Evolutionary conservation across 2,329 filamentous ascomycete species (phyloP).

Genomic region (Aspergillus sp.): DNA sequence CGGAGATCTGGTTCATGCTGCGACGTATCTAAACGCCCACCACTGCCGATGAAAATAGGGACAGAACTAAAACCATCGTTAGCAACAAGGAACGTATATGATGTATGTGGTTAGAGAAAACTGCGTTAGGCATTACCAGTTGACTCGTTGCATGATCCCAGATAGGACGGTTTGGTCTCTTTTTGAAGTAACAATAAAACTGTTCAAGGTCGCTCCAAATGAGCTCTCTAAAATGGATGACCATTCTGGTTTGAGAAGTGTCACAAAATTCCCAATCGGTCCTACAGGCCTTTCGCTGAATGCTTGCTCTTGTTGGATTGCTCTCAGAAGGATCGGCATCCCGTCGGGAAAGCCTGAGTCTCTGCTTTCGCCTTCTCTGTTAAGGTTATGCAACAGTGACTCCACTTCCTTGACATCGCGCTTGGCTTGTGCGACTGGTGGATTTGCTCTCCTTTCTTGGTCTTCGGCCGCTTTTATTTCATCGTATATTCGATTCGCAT

Average conservation of each 20-base stretch:
- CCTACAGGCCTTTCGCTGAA: conserved; percentile 77
- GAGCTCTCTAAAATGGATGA: conserved; percentile 75
- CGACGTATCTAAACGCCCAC: conserved; percentile 55
- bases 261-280: conserved; percentile 76
- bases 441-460: conserved; percentile 22
- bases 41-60: conserved; percentile 65
- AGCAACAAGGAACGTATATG: conserved; percentile 9
- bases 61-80: conserved; percentile 42
- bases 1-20: conserved; percentile 70
- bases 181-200: conserved; percentile 79
- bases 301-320: conserved; percentile 67
- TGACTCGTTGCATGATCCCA: conserved; percentile 60
- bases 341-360: conserved; percentile 64
- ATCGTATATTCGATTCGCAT: conserved; percentile 34
- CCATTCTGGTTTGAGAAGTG: conserved; percentile 78
- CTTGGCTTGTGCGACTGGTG: conserved; percentile 45
- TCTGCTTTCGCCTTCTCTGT: conserved; percentile 58
- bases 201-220: conserved; percentile 68
- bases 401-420: conserved; percentile 57
- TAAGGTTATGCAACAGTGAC: conserved; percentile 52
- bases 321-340: conserved; percentile 63
- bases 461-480: conserved; percentile 36
- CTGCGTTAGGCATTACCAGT: conserved; percentile 40
- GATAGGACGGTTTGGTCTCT: conserved; percentile 70
- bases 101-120: conserved; percentile 8